A percentile compares a stretch with the other conserved stretches of the same genome.
These are phyloP conservation scores for Kluyveromyces lactis DNA, from an alignment of 805 yeast species.

Conservation along the genomic window DNA sequence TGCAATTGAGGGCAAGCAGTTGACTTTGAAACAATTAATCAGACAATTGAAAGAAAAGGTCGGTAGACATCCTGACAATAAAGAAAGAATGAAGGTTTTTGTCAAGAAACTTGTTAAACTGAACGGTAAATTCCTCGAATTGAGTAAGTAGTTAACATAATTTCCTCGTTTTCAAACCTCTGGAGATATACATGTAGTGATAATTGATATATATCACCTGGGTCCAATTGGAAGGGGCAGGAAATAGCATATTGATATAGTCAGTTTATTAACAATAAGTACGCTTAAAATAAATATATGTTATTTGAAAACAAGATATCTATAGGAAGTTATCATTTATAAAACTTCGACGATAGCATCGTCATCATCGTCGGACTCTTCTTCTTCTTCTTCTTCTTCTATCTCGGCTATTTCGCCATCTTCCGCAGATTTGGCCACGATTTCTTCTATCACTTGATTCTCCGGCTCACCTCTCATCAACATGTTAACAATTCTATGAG, in stretches of 20 bases:
- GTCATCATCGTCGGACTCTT: constrained; percentile 22
- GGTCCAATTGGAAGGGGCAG: too few species aligned
- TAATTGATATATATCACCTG: too few species aligned
- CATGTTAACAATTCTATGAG: constrained; percentile 83
- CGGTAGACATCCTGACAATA: constrained; percentile 55
- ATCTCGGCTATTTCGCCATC: constrained; percentile 35
- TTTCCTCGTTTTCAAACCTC: too few species aligned
- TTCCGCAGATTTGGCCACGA: constrained; percentile 38
- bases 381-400: constrained; percentile 17
- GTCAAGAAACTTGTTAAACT: constrained; percentile 51
- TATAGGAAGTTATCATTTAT: constrained; percentile 9
- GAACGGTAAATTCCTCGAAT: constrained; percentile 28
- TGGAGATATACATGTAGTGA: background rate
- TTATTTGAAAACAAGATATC: background rate
- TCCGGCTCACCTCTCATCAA: constrained; percentile 82
- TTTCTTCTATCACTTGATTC: constrained; percentile 38
- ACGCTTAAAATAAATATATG: too few species aligned
- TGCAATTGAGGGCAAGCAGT: constrained; percentile 38
- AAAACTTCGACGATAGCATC: constrained; percentile 31
- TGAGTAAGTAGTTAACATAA: constrained; percentile 3
- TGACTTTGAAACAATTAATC: constrained; percentile 56
- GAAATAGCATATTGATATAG: too few species aligned
- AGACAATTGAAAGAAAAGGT: constrained; percentile 53
- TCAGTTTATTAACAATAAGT: too few species aligned
- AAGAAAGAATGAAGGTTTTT: constrained; percentile 46